Conservation (phyloP, 768 basidiomycete genomes). For the Tulasnella sp. region DNA sequence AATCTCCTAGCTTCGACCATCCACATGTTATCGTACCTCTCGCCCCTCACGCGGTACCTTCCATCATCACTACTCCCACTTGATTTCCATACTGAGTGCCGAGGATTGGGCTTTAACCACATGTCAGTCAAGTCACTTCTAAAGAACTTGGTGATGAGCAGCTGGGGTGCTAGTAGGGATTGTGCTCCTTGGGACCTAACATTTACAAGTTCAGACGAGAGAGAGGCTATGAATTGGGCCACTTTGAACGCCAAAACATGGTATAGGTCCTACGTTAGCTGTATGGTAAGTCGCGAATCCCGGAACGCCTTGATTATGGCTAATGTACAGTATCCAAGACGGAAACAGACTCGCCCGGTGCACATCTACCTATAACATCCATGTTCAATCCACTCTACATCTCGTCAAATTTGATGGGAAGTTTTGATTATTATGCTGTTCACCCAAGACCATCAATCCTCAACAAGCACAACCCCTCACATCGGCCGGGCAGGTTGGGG, state of each 20-base stretch:
- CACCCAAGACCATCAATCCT: not conserved
- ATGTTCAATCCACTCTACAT: conserved; percentile 1
- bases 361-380: not conserved
- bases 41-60: not conserved
- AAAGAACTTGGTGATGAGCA: not conserved
- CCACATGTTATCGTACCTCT: not conserved
- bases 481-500: too few relatives aligned
- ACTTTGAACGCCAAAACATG: not conserved
- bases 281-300: conserved; percentile 1
- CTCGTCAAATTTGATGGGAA: not conserved
- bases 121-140: not conserved
- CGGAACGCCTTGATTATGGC: too few relatives aligned
- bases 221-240: not conserved
- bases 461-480: too few relatives aligned
- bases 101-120: not conserved
- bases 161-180: conserved; percentile 2
- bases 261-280: conserved; percentile 4
- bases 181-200: not conserved
- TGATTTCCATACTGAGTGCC: not conserved
- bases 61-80: not conserved
- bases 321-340: not conserved
- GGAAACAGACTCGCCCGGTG: too few relatives aligned
- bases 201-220: not conserved
- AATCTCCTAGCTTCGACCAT: not conserved
- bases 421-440: not conserved